A percentile compares a stretch with the other conserved stretches of the same genome.
phyloP scores from a whole-genome alignment of 495 filamentous ascomycete species.

The Neurospora discreta region DNA sequence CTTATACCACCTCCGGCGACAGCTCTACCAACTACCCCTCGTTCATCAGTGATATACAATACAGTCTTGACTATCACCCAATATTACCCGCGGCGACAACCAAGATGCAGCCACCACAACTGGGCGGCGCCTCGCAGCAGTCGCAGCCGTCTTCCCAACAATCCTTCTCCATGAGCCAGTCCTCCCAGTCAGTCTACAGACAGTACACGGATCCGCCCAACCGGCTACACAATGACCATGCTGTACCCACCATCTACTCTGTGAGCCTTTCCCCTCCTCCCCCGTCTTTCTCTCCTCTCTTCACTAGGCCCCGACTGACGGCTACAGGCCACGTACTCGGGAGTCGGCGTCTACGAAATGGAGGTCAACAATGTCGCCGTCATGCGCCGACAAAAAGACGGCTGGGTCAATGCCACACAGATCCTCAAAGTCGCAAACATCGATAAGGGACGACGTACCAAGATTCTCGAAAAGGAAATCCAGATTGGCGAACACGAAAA shows the following conservation, averaged over 20 bases:
- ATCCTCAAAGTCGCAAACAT: conserved; percentile 94
- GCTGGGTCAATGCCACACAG: conserved; percentile 94
- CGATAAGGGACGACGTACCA: conserved; percentile 92
- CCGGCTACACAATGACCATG: conserved; percentile 41
- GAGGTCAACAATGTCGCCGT: conserved; percentile 83
- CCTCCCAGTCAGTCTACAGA: conserved; percentile 24
- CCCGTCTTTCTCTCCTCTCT: neutral
- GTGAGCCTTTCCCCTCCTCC: conserved; percentile 30
- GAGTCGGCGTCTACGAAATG: conserved; percentile 94
- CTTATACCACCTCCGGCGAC: neutral
- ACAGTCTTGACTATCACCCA: neutral
- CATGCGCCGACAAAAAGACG: conserved; percentile 84
- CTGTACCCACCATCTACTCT: conserved; percentile 62
- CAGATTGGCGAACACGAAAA: conserved; percentile 93
- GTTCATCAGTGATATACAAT: neutral
- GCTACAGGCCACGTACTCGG: conserved; percentile 80
- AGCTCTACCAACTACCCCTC: neutral
- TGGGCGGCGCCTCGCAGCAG: conserved; percentile 18
- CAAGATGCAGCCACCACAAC: conserved; percentile 18
- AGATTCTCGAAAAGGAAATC: conserved; percentile 96
- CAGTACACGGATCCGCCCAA: conserved; percentile 34
- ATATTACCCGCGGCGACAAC: neutral
- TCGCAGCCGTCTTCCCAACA: conserved; percentile 38
- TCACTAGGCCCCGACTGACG: conserved; percentile 1
- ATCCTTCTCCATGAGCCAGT: conserved; percentile 40